phyloP scores from a whole-genome alignment of 1,284 basidiomycete genomes.

The Ganoderma sp. region DNA sequence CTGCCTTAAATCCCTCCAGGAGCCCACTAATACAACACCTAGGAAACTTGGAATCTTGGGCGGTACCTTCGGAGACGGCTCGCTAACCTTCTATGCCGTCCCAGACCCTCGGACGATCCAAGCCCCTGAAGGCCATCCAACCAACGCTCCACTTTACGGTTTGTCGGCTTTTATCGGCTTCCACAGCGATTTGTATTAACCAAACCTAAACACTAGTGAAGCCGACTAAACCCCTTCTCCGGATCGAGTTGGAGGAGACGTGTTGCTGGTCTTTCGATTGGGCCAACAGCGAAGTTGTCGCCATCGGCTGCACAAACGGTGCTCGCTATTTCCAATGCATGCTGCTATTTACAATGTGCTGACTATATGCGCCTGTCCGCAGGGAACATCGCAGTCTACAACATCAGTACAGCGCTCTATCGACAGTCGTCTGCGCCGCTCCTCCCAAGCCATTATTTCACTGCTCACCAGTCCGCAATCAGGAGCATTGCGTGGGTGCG shows the following conservation, averaged over 20 bases:
- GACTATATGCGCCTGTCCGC: neutral
- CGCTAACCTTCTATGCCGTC: constrained; percentile 74
- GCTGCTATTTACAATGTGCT: neutral
- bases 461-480: constrained; percentile 80
- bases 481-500: constrained; percentile 76
- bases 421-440: constrained; percentile 33
- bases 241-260: constrained; percentile 75
- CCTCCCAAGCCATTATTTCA: constrained; percentile 74
- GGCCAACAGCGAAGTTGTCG: constrained; percentile 82
- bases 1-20: neutral
- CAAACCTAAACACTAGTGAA: constrained; percentile 54
- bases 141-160: constrained; percentile 41
- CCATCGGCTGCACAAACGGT: constrained; percentile 86
- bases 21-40: constrained; percentile 24
- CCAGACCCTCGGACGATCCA: constrained; percentile 72
- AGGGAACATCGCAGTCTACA: constrained; percentile 81
- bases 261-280: constrained; percentile 81
- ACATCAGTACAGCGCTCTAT: constrained; percentile 62
- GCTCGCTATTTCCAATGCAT: constrained; percentile 18
- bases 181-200: neutral
- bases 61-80: constrained; percentile 85
- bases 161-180: neutral
- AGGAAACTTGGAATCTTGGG: constrained; percentile 82
- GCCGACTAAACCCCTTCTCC: constrained; percentile 65
- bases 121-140: constrained; percentile 5